Conservation (phyloP, 2,329 filamentous ascomycete species). For the Talaromyces sp. region DNA sequence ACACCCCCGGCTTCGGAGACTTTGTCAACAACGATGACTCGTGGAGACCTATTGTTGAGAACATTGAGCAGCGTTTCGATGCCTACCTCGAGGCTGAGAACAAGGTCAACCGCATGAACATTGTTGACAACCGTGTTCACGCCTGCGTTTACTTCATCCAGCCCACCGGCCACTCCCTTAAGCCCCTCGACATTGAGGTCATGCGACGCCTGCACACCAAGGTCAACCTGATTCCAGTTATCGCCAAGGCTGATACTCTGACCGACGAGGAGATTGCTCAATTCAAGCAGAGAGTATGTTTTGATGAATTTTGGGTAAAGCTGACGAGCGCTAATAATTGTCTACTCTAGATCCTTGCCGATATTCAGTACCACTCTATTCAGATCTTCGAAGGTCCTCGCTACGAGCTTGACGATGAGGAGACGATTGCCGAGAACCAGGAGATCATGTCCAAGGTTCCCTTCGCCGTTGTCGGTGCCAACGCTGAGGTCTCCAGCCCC, state of each 20-base stretch:
- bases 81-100: slow-evolving; percentile 98
- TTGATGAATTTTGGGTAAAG: background rate
- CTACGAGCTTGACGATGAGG: slow-evolving; percentile 98
- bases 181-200: slow-evolving; percentile 97
- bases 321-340: slow-evolving; percentile 17
- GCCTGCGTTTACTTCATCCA: slow-evolving; percentile 99
- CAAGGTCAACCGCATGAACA: slow-evolving; percentile 99
- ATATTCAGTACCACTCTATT: slow-evolving; percentile 95
- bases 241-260: slow-evolving; percentile 96
- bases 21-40: slow-evolving; percentile 99
- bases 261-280: slow-evolving; percentile 91
- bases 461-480: slow-evolving; percentile 95
- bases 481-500: slow-evolving; percentile 82
- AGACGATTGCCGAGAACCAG: slow-evolving; percentile 99
- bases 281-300: slow-evolving; percentile 86
- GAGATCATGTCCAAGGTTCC: slow-evolving; percentile 99
- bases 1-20: slow-evolving; percentile 96
- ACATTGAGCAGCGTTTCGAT: slow-evolving; percentile 98
- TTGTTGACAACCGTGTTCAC: slow-evolving; percentile 97
- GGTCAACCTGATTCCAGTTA: slow-evolving; percentile 99
- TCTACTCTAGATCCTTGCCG: slow-evolving; percentile 72
- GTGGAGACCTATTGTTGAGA: slow-evolving; percentile 98
- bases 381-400: slow-evolving; percentile 98
- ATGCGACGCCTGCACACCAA: slow-evolving; percentile 99
- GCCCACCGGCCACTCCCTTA: slow-evolving; percentile 95